Evolutionary conservation across 2,329 filamentous ascomycete species (phyloP).

Genomic region (Canariomyces notabilis): DNA sequence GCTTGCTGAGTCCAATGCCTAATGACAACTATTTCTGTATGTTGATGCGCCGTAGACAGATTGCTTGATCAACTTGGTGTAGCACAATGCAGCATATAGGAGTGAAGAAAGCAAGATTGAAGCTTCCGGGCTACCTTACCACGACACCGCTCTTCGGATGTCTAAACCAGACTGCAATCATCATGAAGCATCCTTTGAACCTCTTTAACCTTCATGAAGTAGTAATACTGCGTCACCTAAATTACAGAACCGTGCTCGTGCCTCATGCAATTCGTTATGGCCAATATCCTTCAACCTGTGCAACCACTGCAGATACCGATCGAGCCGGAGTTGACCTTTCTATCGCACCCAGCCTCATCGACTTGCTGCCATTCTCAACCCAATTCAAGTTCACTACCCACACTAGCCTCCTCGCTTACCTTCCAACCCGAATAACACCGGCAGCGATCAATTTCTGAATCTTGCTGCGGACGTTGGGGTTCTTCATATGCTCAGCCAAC

Average conservation of each 20-base stretch:
- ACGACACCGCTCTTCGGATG: too few relatives aligned
- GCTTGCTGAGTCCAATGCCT: neutral
- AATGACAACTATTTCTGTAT: neutral
- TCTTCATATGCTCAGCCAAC: slow-evolving; percentile 95
- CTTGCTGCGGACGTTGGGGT: slow-evolving; percentile 76
- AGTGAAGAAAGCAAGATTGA: too few relatives aligned
- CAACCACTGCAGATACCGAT: neutral
- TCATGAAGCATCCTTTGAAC: neutral
- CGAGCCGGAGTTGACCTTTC: slow-evolving; percentile 1
- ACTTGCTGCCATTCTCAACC: neutral
- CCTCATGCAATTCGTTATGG: slow-evolving; percentile 21
- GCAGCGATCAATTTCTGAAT: slow-evolving; percentile 93
- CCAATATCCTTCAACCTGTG: neutral
- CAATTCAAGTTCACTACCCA: neutral
- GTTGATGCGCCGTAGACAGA: neutral
- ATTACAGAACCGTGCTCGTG: slow-evolving; percentile 12
- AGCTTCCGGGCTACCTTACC: too few relatives aligned
- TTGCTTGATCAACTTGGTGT: neutral
- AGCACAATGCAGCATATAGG: too few relatives aligned
- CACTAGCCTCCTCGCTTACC: slow-evolving; percentile 14
- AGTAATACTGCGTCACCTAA: slow-evolving; percentile 3
- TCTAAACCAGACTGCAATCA: too few relatives aligned
- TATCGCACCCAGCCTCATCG: neutral
- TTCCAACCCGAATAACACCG: slow-evolving; percentile 78
- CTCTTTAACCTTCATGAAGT: neutral